phyloP scores from a whole-genome alignment of 345 rosid genomes.

The Anastatica hierochuntica region DNA sequence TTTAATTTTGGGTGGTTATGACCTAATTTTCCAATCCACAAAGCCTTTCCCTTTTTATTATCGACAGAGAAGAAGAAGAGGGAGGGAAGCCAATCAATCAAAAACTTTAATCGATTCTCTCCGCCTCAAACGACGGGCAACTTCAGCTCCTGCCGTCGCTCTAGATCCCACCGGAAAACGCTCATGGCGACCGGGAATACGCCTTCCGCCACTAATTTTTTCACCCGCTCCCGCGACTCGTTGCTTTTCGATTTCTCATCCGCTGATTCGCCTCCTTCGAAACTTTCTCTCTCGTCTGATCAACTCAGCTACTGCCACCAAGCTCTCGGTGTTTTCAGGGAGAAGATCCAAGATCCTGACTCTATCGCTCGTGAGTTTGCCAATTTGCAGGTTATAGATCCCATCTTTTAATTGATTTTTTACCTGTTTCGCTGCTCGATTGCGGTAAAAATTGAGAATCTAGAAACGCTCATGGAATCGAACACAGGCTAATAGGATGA shows the following conservation, averaged over 20 bases:
- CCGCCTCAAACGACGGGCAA: constrained; percentile 50
- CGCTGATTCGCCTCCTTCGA: constrained; percentile 45
- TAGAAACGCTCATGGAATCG: too few species aligned
- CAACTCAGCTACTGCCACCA: constrained; percentile 52
- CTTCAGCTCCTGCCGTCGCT: constrained; percentile 34
- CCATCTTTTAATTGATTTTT: too few species aligned
- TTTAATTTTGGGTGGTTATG: too few species aligned
- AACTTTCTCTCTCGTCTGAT: constrained; percentile 41
- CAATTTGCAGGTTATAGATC: constrained; percentile 46
- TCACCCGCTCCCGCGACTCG: background rate
- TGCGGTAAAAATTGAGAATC: too few species aligned
- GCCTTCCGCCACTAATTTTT: constrained; percentile 1
- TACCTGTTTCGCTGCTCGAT: too few species aligned
- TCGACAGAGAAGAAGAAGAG: too few species aligned
- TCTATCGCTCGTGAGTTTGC: constrained; percentile 46
- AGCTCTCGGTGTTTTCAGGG: constrained; percentile 44
- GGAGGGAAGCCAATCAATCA: too few species aligned
- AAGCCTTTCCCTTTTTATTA: too few species aligned
- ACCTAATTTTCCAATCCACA: too few species aligned
- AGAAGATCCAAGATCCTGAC: constrained; percentile 34
- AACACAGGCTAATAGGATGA: constrained; percentile 48
- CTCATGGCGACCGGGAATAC: constrained; percentile 40
- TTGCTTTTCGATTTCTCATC: constrained; percentile 31
- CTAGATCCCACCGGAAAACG: constrained; percentile 31
- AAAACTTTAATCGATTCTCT: too few species aligned